Base-by-base conservation (phyloP, 805 yeast species). In the Candida tibetensis region DNA sequence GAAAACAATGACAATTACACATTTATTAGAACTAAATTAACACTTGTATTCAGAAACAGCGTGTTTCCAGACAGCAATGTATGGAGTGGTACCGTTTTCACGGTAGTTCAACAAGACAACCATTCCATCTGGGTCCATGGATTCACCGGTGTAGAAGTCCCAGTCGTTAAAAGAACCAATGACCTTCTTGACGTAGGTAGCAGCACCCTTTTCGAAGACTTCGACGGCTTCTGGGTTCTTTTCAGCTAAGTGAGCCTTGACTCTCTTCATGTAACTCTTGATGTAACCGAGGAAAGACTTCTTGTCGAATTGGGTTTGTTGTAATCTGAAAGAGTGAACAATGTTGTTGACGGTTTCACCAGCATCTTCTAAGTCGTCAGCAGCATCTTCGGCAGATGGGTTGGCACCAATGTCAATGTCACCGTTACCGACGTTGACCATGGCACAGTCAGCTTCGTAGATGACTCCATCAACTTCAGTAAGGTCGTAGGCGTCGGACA, bases 101-200 rank as follows among this genome's bases (percentile, higher is more conserved):
- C 99, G 95, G 89, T 91, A 93, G 95, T 93, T 93, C 74, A 93
- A 85, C 71, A 93, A 81, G 57, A 89, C 88, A 65, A 93, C 74
- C 99, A 93, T 93, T 57, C 84, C 99, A 74, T 93, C 99, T 71
- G 99, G 99, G 82, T 93, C 97, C 99, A 93, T 93, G 66, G 96
- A 85, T 79, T 91, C 98, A 79, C 99, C 98, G 57, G 96, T 91
- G 90, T 74, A 93, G 81, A 93, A 93, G 68, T 93, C 99, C 95
- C 95, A 93, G 82, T 93, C 99, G 67, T 84, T 85, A 93, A 93
- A 93, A 72, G 90, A 84, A 62, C 82, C 85, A 60, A 93, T 71
- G 54, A 93, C 84, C 81, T 93, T 93, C 87, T 93, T 93, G 73
- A 86, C 95, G 81, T 90, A 93, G 58, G 86, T 72, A 57, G 82